Evolutionary conservation across 352 stramenopile genomes (phyloP).

Genomic region (Phytopythium cucurbitacearum): DNA sequence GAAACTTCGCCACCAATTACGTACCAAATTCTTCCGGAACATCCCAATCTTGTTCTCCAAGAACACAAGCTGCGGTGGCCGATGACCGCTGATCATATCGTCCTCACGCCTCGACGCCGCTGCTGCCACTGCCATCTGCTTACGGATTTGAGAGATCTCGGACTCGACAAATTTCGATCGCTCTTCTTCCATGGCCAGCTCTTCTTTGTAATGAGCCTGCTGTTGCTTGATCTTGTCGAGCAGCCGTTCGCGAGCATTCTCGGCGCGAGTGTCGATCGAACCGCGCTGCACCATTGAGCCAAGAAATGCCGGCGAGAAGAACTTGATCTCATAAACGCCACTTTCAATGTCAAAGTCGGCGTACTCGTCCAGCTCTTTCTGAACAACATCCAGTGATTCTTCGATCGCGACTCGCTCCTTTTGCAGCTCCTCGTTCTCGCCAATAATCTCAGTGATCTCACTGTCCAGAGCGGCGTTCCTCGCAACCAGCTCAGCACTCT

Average conservation of each 20-base stretch:
- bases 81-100: slow-evolving; percentile 76
- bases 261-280: slow-evolving; percentile 55
- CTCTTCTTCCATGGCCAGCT: slow-evolving; percentile 59
- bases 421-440: slow-evolving; percentile 66
- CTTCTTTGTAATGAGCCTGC: slow-evolving; percentile 44
- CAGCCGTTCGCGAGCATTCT: slow-evolving; percentile 53
- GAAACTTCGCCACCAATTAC: slow-evolving; percentile 1
- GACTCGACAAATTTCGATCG: slow-evolving; percentile 45
- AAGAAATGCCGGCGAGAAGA: slow-evolving; percentile 68
- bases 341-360: slow-evolving; percentile 52
- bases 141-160: slow-evolving; percentile 62
- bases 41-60: slow-evolving; percentile 71
- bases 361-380: slow-evolving; percentile 64
- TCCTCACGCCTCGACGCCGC: slow-evolving; percentile 67
- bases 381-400: slow-evolving; percentile 45
- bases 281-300: slow-evolving; percentile 51
- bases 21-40: slow-evolving; percentile 61
- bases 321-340: slow-evolving; percentile 45
- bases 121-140: slow-evolving; percentile 59
- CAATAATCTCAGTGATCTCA: slow-evolving; percentile 66
- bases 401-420: slow-evolving; percentile 44
- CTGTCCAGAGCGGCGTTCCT: slow-evolving; percentile 58
- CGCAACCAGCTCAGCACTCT: slow-evolving; percentile 46
- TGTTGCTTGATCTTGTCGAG: slow-evolving; percentile 55
- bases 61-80: slow-evolving; percentile 72